phyloP scores from a whole-genome alignment of 108 stramenopile genomes.

The Stephanodiscus triporus region DNA sequence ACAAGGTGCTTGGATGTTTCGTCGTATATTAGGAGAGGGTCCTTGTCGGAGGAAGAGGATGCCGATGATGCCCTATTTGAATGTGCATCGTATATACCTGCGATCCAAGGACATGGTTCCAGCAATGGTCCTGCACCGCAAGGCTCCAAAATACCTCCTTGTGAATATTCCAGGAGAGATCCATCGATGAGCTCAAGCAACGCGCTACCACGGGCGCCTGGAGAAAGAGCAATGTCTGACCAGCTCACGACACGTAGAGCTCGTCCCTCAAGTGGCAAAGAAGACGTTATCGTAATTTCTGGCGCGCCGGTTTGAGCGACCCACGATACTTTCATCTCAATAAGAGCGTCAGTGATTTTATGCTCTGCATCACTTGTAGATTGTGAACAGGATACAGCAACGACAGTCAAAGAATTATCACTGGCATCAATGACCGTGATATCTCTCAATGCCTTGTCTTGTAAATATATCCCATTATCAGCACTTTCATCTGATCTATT shows the following conservation, averaged over 20 bases:
- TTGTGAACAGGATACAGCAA: conserved; percentile 27
- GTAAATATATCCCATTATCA: conserved; percentile 1
- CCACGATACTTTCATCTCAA: conserved; percentile 57
- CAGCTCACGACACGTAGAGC: conserved; percentile 73
- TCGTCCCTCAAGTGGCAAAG: conserved; percentile 52
- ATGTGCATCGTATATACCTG: conserved; percentile 56
- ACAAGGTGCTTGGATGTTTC: conserved; percentile 49
- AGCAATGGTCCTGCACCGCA: conserved; percentile 68
- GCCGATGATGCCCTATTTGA: conserved; percentile 22
- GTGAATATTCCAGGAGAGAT: conserved; percentile 63
- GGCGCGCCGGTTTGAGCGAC: conserved; percentile 1
- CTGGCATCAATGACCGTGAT: conserved; percentile 41
- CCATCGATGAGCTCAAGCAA: conserved; percentile 75
- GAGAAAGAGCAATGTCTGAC: conserved; percentile 50
- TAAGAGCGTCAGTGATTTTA: conserved; percentile 42
- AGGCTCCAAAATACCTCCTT: conserved; percentile 36
- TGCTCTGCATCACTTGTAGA: conserved; percentile 9
- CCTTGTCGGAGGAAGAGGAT: conserved; percentile 20
- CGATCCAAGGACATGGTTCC: conserved; percentile 86
- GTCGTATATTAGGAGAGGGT: conserved; percentile 17
- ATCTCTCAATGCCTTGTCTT: conserved; percentile 30
- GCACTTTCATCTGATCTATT: conserved; percentile 8
- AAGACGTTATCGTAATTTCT: conserved; percentile 40
- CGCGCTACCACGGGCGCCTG: conserved; percentile 45
- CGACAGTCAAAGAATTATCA: conserved; percentile 28